A percentile compares a stretch with the other conserved stretches of the same genome.
phyloP scores from a whole-genome alignment of 225 moss, liverwort and hornwort genomes.

The Anthoceros angustus region DNA sequence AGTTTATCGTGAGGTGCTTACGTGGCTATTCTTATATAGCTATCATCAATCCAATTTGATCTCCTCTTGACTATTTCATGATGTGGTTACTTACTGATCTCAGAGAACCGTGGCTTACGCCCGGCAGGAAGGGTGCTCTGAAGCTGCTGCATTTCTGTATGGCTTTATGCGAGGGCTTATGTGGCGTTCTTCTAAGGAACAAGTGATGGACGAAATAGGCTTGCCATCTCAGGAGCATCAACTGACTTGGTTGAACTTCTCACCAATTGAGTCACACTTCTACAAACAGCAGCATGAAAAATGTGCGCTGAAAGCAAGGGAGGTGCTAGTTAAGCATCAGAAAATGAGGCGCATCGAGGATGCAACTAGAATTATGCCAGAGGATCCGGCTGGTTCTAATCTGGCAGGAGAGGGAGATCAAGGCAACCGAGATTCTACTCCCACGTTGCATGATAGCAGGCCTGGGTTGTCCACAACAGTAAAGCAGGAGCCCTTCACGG shows the following conservation, averaged over 20 bases:
- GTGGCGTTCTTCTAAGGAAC: conserved; percentile 90
- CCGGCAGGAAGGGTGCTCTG: conserved; percentile 48
- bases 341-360: conserved; percentile 11
- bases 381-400: too few species aligned
- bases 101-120: too few species aligned
- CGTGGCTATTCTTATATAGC: background rate
- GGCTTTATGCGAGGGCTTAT: conserved; percentile 58
- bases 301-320: conserved; percentile 72
- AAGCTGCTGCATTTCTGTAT: conserved; percentile 36
- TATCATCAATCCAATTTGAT: background rate
- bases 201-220: conserved; percentile 71
- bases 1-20: background rate
- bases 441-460: too few species aligned
- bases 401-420: too few species aligned
- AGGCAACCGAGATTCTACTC: too few species aligned
- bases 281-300: conserved; percentile 88
- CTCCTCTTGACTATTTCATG: too few species aligned
- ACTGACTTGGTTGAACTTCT: conserved; percentile 63
- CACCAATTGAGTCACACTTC: conserved; percentile 82
- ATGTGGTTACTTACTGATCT: background rate
- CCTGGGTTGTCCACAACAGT: background rate
- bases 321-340: conserved; percentile 60
- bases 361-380: background rate
- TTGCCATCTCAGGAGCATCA: conserved; percentile 72
- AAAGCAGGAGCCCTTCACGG: conserved; percentile 23